A percentile compares a stretch with the other conserved stretches of the same genome.
These are phyloP conservation scores for Ogataea chonburiensis DNA, from an alignment of 805 yeast genomes.

Conservation along the genomic window DNA sequence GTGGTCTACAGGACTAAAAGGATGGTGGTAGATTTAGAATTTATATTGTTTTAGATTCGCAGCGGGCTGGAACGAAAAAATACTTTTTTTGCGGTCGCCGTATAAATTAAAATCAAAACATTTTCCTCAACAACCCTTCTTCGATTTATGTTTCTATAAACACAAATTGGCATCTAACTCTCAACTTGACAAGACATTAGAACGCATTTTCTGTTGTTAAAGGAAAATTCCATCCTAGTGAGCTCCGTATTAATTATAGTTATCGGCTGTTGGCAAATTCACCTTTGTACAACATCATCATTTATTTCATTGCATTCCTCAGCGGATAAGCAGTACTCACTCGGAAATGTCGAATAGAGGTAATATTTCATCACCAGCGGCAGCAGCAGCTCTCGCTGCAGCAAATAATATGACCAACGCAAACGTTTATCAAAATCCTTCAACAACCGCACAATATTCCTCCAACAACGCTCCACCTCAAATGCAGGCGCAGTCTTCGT, in stretches of 20 bases:
- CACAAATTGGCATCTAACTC: constrained; percentile 6
- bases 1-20: no score
- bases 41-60: no score
- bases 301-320: constrained; percentile 10
- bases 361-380: constrained; percentile 31
- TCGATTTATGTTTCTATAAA: constrained; percentile 14
- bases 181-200: constrained; percentile 1
- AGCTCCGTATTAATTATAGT: background rate
- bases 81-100: constrained; percentile 9
- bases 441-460: constrained; percentile 33
- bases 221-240: constrained; percentile 2
- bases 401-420: constrained; percentile 25
- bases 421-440: constrained; percentile 25
- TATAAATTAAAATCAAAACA: constrained; percentile 10
- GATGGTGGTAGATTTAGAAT: no score
- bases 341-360: constrained; percentile 27
- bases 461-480: constrained; percentile 21
- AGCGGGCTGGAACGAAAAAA: constrained; percentile 7
- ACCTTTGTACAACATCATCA: constrained; percentile 1
- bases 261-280: constrained; percentile 4
- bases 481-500: constrained; percentile 15
- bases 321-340: constrained; percentile 6
- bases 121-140: constrained; percentile 7
- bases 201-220: constrained; percentile 2
- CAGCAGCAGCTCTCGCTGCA: constrained; percentile 37